Percentiles rank a stretch among this genome's conserved stretches.
Conservation (phyloP, 73 alveolate genomes). For the Loxodes magnus region DNA sequence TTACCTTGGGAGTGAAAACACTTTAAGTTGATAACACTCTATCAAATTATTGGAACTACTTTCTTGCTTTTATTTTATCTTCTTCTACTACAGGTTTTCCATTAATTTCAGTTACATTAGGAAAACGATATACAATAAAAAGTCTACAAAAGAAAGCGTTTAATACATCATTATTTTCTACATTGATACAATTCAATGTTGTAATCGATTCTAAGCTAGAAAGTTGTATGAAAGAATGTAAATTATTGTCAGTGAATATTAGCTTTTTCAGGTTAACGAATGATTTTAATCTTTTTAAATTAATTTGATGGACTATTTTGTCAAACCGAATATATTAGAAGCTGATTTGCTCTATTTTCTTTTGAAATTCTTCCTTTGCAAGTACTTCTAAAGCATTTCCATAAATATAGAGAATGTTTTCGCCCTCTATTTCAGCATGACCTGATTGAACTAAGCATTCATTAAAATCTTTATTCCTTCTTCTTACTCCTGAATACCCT, state of each 20-base stretch:
- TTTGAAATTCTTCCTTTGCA: slow-evolving; percentile 67
- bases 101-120: slow-evolving; percentile 54
- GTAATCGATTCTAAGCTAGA: slow-evolving; percentile 58
- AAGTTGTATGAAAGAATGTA: slow-evolving; percentile 59
- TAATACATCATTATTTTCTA: slow-evolving; percentile 60
- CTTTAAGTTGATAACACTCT: slow-evolving; percentile 14
- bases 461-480: slow-evolving; percentile 33
- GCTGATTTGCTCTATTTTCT: slow-evolving; percentile 58
- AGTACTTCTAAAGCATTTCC: slow-evolving; percentile 87
- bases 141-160: slow-evolving; percentile 39
- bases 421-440: slow-evolving; percentile 91
- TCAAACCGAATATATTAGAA: slow-evolving; percentile 71
- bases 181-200: slow-evolving; percentile 29
- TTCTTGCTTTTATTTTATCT: slow-evolving; percentile 55
- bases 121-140: slow-evolving; percentile 78
- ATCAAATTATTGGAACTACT: slow-evolving; percentile 50
- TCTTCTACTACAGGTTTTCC: slow-evolving; percentile 45
- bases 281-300: slow-evolving; percentile 55
- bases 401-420: slow-evolving; percentile 55
- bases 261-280: slow-evolving; percentile 60
- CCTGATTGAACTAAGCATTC: slow-evolving; percentile 65
- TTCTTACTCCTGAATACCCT: slow-evolving; percentile 64
- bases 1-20: neutral
- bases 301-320: slow-evolving; percentile 54
- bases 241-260: slow-evolving; percentile 50